Percentiles rank a stretch among this genome's conserved stretches.
These are phyloP conservation scores for Neurospora sp. DNA, from an alignment of 2,329 filamentous ascomycete genomes.

Conservation along the genomic window DNA sequence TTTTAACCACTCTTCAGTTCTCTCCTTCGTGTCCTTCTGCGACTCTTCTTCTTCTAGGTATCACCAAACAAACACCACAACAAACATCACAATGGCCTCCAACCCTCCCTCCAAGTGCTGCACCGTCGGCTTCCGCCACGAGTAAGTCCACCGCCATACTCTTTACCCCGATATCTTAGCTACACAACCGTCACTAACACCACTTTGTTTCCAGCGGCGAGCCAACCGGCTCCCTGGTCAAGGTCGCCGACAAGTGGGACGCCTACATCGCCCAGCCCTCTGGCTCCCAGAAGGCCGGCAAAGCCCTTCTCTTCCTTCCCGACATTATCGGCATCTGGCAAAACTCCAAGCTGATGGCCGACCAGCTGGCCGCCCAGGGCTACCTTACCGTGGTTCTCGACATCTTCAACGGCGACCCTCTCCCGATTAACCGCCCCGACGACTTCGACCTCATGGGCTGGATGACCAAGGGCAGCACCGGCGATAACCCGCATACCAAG, in stretches of 20 bases:
- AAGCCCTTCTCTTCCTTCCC: slow-evolving; percentile 35
- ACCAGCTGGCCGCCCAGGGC: slow-evolving; percentile 64
- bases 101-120: slow-evolving; percentile 43
- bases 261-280: slow-evolving; percentile 42
- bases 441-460: slow-evolving; percentile 34
- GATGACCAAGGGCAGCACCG: slow-evolving; percentile 32
- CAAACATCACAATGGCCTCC: slow-evolving; percentile 36
- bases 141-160: slow-evolving; percentile 29
- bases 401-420: slow-evolving; percentile 56
- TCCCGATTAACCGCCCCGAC: slow-evolving; percentile 40
- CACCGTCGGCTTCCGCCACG: slow-evolving; percentile 39
- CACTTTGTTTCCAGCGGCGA: slow-evolving; percentile 29
- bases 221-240: slow-evolving; percentile 35
- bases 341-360: slow-evolving; percentile 57
- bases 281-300: slow-evolving; percentile 27
- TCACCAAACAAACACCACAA: slow-evolving; percentile 2
- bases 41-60: background rate
- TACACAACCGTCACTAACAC: background rate
- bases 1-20: background rate
- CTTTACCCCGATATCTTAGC: background rate
- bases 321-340: slow-evolving; percentile 45
- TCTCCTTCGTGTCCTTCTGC: background rate
- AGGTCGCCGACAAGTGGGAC: slow-evolving; percentile 33
- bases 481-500: slow-evolving; percentile 39
- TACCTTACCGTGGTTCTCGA: slow-evolving; percentile 62